Evolutionary conservation across 164 flowering plant genomes (phyloP), one percentile per base, ranked within the genome.

Genomic region (Magnolia kwangsiensis): DNA sequence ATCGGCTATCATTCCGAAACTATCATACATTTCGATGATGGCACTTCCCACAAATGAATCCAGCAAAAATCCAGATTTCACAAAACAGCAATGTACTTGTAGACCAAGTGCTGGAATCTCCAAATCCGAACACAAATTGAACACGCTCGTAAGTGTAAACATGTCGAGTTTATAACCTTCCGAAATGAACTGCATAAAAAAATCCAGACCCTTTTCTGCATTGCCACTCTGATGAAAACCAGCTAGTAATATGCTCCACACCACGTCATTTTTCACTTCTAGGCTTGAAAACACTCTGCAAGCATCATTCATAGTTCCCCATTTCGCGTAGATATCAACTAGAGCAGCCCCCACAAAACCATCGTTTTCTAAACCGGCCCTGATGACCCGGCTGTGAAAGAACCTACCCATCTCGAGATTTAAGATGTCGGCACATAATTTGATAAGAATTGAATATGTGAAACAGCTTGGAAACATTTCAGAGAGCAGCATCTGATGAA

Each of bases 301-400:
- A 19, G 84, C 81, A 63, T 82, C 84, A 74, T 37, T 67, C 67
- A 79, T 21, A 74, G 16, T 19, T 51, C 89, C 91, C 67, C 86
- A 87, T 77, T 86, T 88, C 29, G 77, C 78, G 71, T 89, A 86
- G 85, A 89, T 81, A 75, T 85, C 84, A 66, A 87, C 75, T 58
- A 89, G 87, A 72, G 87, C 82, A 67, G 87, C 81, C 50, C 74
- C 71, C 3, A 78, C 31, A 75, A 63, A 70, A 50, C 63, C 51
- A 70, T 71, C 19, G 10, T 3, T 70, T 29, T 75, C 74, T 27
- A 61, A 74, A 10, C 77, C 55, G 0, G 31, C 65, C 74, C 66
- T 69, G 18, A 50, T 65, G 13, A 73, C 63, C 37, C 19, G 61
- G 51, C 70, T n/a, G 51, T 74, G 77, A 6, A 79, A 51, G n/a